A percentile compares a stretch with the other conserved stretches of the same genome.
Conservation (phyloP, 176 grass and related monocot species). For the Rhynchospora tenuis region DNA sequence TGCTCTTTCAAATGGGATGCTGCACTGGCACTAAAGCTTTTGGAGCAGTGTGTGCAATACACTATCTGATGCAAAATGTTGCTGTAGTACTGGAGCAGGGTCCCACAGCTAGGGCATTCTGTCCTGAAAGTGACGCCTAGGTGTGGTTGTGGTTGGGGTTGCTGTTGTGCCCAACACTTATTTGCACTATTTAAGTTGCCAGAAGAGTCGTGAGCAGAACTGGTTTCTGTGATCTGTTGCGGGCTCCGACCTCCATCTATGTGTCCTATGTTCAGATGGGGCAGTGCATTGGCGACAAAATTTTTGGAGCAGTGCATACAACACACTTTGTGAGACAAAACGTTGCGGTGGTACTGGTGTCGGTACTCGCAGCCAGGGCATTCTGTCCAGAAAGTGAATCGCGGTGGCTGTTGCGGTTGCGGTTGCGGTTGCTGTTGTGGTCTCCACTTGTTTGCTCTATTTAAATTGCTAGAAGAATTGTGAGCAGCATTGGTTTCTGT, state of each 20-base stretch:
- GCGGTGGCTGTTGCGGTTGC: background rate
- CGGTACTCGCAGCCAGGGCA: conserved; percentile 46
- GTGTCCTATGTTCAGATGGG: conserved; percentile 22
- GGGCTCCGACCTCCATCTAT: conserved; percentile 24
- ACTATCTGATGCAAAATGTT: conserved; percentile 29
- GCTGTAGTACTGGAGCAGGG: conserved; percentile 48
- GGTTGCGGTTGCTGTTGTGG: background rate
- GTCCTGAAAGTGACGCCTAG: conserved; percentile 48
- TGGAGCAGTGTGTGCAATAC: conserved; percentile 43
- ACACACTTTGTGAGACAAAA: conserved; percentile 30
- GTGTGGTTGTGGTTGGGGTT: too few relatives aligned
- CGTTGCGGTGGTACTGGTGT: conserved; percentile 46
- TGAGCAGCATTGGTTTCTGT: background rate
- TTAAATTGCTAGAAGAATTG: conserved; percentile 27
- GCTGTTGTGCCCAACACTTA: background rate
- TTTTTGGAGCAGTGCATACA: conserved; percentile 41
- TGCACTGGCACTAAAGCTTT: conserved; percentile 44
- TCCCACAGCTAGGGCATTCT: conserved; percentile 45
- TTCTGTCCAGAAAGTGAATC: conserved; percentile 58
- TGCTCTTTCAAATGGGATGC: conserved; percentile 16
- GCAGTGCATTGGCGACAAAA: conserved; percentile 50
- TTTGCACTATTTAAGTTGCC: too few relatives aligned
- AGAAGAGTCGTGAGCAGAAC: too few relatives aligned
- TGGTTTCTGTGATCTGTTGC: too few relatives aligned
- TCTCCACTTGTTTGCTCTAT: background rate